Conservation (phyloP, 2,329 filamentous ascomycete species). For the Leptodontidium sp. region DNA sequence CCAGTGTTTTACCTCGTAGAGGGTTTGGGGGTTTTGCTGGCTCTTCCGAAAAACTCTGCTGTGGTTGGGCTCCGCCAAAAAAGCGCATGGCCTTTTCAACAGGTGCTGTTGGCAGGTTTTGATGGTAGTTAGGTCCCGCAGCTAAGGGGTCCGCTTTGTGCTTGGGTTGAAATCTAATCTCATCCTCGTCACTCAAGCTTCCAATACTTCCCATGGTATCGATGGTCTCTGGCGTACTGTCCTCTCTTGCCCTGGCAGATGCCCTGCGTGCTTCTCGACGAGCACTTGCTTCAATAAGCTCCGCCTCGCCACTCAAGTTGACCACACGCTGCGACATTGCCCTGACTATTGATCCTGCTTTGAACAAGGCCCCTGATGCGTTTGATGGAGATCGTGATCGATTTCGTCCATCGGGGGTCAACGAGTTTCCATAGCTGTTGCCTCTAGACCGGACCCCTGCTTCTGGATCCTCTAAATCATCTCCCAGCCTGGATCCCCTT, state of each 20-base stretch:
- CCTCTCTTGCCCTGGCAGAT: conserved; percentile 19
- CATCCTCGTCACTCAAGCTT: conserved; percentile 40
- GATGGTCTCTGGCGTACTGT: conserved; percentile 24
- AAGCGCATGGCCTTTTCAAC: conserved; percentile 45
- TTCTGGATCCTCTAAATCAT: conserved; percentile 68
- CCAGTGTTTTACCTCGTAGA: conserved; percentile 84
- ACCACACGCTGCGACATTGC: conserved; percentile 97
- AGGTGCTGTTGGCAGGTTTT: conserved; percentile 39
- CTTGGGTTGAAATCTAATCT: conserved; percentile 38
- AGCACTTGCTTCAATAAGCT: conserved; percentile 74
- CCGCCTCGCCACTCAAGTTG: conserved; percentile 93
- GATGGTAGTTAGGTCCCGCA: conserved; percentile 41
- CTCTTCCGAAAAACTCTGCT: conserved; percentile 34
- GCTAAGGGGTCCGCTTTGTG: conserved; percentile 46
- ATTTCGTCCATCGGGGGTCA: conserved; percentile 57
- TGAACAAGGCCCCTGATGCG: conserved; percentile 68
- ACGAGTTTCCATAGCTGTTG: conserved; percentile 64
- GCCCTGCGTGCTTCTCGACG: conserved; percentile 40
- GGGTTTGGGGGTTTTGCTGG: conserved; percentile 69
- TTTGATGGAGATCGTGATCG: conserved; percentile 68
- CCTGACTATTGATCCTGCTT: conserved; percentile 79
- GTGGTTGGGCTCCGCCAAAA: conserved; percentile 36
- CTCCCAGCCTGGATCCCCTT: conserved; percentile 61
- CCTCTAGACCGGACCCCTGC: conserved; percentile 60
- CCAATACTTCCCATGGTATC: conserved; percentile 24